phyloP scores from a whole-genome alignment of 768 basidiomycete species.

The Exidia glandulosa region DNA sequence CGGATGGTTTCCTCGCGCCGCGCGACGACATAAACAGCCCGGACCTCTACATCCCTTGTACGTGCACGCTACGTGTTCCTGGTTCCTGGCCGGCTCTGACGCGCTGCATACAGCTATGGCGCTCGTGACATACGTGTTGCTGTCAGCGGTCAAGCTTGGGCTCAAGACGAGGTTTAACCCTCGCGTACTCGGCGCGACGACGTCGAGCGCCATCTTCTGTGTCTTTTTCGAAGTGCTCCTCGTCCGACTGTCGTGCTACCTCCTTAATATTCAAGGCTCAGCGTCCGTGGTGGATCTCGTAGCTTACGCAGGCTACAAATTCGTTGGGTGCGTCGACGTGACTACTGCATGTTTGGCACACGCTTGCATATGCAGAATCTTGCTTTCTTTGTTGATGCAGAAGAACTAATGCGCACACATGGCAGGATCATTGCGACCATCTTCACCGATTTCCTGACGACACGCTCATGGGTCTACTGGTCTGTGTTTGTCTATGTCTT shows the following conservation, averaged over 20 bases:
- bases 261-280: constrained; percentile 73
- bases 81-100: not conserved
- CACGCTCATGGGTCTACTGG: constrained; percentile 52
- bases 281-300: constrained; percentile 63
- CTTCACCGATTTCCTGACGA: constrained; percentile 54
- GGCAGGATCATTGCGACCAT: constrained; percentile 80
- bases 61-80: constrained; percentile 9
- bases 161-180: constrained; percentile 78
- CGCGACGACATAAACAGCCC: constrained; percentile 93
- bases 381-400: not conserved
- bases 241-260: constrained; percentile 86
- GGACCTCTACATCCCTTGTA: constrained; percentile 92
- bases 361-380: not conserved
- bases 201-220: constrained; percentile 75
- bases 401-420: not conserved
- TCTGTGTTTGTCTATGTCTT: constrained; percentile 77
- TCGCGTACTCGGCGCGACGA: constrained; percentile 74
- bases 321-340: constrained; percentile 63
- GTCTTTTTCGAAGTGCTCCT: constrained; percentile 81
- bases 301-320: constrained; percentile 95
- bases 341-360: too few relatives aligned
- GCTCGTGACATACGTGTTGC: constrained; percentile 86
- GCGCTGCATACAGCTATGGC: constrained; percentile 63
- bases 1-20: constrained; percentile 74
- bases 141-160: constrained; percentile 78